Base-by-base conservation (phyloP, 345 rosid species). In the Arabis alpina region DNA sequence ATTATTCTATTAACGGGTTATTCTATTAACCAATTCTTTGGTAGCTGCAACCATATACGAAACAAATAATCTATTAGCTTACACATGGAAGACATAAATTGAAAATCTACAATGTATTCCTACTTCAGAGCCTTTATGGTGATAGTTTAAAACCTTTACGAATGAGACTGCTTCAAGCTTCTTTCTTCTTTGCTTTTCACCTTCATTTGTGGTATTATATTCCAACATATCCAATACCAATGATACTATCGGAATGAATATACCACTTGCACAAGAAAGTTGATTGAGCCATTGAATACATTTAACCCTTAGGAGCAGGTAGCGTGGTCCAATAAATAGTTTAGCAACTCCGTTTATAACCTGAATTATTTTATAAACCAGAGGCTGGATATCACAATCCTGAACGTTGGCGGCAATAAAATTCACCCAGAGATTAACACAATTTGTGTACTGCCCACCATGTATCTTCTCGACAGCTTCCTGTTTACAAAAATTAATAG, bases 1-100 rank as follows among this genome's bases (percentile, higher is more conserved):
- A n/a, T n/a, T n/a, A n/a, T n/a, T n/a, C n/a, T n/a, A n/a, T n/a
- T n/a, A n/a, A n/a, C n/a, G n/a, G n/a, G n/a, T n/a, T n/a, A n/a
- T n/a, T n/a, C n/a, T n/a, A n/a, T 94, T 37, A 91, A 74, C 97
- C 88, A 89, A 79, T 87, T 80, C 71, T 89, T 89, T n/a, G 99
- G 99, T 64, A 94, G 71, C 99, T 88, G 89, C 58, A 78, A 36
- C 39, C 10, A 36, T 36, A 36, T 36, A 6, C 5, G 39, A 54
- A 54, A 54, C 53, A 54, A 28, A 53, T 8, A 48, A 28, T 30
- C 34, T 54, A 75, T 54, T 13, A 75, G 40, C 56, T 7, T 16
- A 58, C 30, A 14, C 10, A 73, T 4, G 5, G 14, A 58, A 50
- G 48, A 57, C n/a, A 58, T 32, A 50, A 56, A 47, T 10, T 32